Conservation (phyloP, 163 green algal species). For the Scenedesmus sp. region DNA sequence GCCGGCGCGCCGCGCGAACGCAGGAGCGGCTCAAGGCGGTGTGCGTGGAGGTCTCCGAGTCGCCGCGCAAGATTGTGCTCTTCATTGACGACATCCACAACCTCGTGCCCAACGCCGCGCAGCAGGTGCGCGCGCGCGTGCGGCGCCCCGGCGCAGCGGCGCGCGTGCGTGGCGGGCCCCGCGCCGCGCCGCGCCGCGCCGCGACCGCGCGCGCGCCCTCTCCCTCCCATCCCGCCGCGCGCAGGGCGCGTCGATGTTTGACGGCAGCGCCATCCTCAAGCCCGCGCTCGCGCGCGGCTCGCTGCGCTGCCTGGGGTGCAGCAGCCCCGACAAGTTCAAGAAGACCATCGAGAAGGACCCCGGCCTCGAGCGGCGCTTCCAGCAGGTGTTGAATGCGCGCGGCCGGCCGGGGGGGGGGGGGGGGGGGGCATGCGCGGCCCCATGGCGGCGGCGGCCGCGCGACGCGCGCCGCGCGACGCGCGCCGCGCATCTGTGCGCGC, state of each 20-base stretch:
- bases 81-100: constrained; percentile 96
- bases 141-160: background rate
- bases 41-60: constrained; percentile 86
- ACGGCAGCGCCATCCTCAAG: constrained; percentile 77
- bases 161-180: too few species aligned
- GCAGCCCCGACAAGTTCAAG: constrained; percentile 74
- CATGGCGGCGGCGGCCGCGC: too few species aligned
- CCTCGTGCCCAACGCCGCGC: constrained; percentile 67
- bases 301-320: constrained; percentile 73
- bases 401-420: too few species aligned
- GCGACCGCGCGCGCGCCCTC: background rate
- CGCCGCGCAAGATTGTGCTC: constrained; percentile 66
- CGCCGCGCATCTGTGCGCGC: too few species aligned
- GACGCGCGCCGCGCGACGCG: too few species aligned
- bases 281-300: constrained; percentile 71
- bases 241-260: constrained; percentile 77
- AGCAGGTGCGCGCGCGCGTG: constrained; percentile 47
- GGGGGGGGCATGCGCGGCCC: too few species aligned
- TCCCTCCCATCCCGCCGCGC: background rate
- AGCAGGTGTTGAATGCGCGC: constrained; percentile 56
- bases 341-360: constrained; percentile 82
- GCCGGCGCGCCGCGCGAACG: too few species aligned
- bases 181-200: too few species aligned
- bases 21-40: constrained; percentile 93
- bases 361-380: constrained; percentile 76